Percentiles rank a stretch among this genome's conserved stretches.
Conservation (phyloP, 805 yeast species). For the Jamesozyma rosinii region DNA sequence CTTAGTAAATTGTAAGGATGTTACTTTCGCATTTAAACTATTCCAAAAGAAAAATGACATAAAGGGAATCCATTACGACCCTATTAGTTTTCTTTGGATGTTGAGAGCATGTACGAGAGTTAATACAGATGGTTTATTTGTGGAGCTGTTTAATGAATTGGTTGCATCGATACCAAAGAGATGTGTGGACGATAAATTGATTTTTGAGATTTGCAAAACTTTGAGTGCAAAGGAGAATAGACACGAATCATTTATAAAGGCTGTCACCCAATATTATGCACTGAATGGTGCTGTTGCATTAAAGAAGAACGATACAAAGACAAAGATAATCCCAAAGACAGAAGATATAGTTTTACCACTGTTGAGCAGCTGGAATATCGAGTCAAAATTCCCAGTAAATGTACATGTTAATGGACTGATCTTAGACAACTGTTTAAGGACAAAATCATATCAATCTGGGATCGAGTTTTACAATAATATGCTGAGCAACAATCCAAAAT, state of each 20-base stretch:
- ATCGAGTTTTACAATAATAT: conserved; percentile 9
- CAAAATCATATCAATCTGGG: conserved; percentile 14
- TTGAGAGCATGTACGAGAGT: conserved; percentile 17
- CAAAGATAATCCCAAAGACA: neutral
- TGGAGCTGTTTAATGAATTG: conserved; percentile 12
- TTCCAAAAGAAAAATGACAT: conserved; percentile 23
- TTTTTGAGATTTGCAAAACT: conserved; percentile 20
- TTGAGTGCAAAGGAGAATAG: conserved; percentile 11
- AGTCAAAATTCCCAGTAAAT: conserved; percentile 9
- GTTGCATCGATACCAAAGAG: conserved; percentile 14
- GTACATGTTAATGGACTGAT: conserved; percentile 16
- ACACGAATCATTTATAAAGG: conserved; percentile 5
- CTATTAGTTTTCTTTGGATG: conserved; percentile 20
- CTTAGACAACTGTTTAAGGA: conserved; percentile 12
- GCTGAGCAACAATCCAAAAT: neutral
- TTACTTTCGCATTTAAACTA: conserved; percentile 33
- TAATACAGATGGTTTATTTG: conserved; percentile 12
- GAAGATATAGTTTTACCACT: neutral
- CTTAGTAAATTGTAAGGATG: conserved; percentile 34
- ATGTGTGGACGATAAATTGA: conserved; percentile 16
- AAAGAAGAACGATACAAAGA: neutral
- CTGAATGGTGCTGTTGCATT: neutral
- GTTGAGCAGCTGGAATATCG: neutral
- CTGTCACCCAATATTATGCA: conserved; percentile 14
- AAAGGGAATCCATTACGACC: conserved; percentile 13